Evolutionary conservation across 352 stramenopile species (phyloP).

Genomic region (Albugo laibachii): DNA sequence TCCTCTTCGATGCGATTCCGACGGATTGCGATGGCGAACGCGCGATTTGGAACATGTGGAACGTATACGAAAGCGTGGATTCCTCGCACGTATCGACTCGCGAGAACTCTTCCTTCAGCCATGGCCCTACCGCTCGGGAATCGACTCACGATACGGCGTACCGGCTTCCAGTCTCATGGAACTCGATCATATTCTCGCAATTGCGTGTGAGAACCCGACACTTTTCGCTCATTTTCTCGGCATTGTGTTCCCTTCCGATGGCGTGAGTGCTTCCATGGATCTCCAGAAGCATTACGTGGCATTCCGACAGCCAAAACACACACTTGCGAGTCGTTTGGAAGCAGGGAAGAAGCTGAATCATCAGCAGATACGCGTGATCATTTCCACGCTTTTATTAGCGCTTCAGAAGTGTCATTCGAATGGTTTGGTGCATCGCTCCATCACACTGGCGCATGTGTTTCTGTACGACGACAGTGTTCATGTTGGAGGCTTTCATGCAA

Average conservation of each 20-base stretch:
- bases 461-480: constrained; percentile 44
- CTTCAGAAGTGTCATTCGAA: constrained; percentile 42
- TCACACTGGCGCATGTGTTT: constrained; percentile 51
- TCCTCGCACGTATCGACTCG: constrained; percentile 20
- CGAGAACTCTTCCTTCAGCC: constrained; percentile 42
- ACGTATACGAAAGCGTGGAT: constrained; percentile 49
- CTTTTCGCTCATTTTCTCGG: constrained; percentile 38
- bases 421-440: constrained; percentile 55
- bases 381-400: constrained; percentile 48
- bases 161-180: neutral
- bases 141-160: constrained; percentile 1
- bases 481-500: constrained; percentile 45
- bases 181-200: constrained; percentile 1
- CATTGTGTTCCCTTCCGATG: constrained; percentile 46
- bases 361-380: constrained; percentile 31
- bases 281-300: constrained; percentile 42
- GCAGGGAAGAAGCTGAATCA: constrained; percentile 22
- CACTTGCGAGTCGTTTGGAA: constrained; percentile 56
- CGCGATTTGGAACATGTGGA: constrained; percentile 22
- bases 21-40: constrained; percentile 16
- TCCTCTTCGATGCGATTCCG: neutral
- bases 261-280: constrained; percentile 10
- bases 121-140: constrained; percentile 44
- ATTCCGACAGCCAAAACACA: constrained; percentile 61
- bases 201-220: constrained; percentile 15